Evolutionary conservation across 2,329 filamentous ascomycete species (phyloP), one percentile per base, ranked within the genome.

Genomic region (Aspergillus texensis): DNA sequence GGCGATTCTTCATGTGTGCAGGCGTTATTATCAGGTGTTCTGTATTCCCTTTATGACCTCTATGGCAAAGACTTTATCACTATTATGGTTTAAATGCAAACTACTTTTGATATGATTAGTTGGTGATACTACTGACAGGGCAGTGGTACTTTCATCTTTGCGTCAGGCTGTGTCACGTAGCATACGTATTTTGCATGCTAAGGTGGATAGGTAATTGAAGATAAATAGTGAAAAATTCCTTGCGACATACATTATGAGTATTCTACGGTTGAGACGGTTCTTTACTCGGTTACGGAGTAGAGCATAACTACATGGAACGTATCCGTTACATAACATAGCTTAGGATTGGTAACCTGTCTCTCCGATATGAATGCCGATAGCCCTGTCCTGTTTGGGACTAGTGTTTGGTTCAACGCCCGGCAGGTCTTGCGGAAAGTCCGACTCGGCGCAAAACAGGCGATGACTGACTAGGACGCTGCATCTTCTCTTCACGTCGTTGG

Each of bases 1-100:
- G 66, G 65, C 65, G 68, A 63, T 58, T 64, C 59, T 60, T 58
- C 36, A 58, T 67, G 63, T 65, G 61, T 62, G 65, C 66, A 65
- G 70, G 70, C 69, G 70, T 72, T 72, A 56, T 4, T 63, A 54
- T 55, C 60, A 53, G 69, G 69, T 64, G 65, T 68, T 70, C 34
- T 52, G 36, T 56, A 57, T 48, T 61, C 52, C 58, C 36, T 62
- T 67, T 28, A 63, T 64, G 61, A 60, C 24, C 61, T 63, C 58
- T 53, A 57, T 66, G 65, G 66, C 64, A 59, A 66, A 61, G 54
- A 57, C 59, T 46, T 65, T 65, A 62, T 61, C 62, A 57, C 52
- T 63, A 28, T 67, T 59, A 62, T 58, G 59, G 60, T 52, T 65
- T 61, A 60, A 67, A 63, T 65, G 60, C 59, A 62, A 66, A 58